A percentile compares a stretch with the other conserved stretches of the same genome.
Evolutionary conservation across 441 rosid species (phyloP).

Genomic region (Euphorbia corollata): DNA sequence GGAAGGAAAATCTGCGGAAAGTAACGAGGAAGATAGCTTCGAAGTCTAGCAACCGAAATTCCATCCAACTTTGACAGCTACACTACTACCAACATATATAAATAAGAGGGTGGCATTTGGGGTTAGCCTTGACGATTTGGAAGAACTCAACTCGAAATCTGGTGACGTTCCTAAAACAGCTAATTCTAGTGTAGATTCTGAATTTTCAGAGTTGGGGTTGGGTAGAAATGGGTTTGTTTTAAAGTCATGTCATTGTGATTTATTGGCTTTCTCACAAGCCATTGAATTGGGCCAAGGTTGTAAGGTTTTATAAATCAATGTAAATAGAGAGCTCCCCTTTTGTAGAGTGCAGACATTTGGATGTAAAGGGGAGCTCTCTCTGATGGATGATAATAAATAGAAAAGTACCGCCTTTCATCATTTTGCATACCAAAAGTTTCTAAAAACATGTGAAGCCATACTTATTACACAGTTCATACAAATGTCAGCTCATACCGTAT

Average conservation of each 20-base stretch:
- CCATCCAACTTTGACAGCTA: background rate
- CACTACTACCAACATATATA: conserved; percentile 15
- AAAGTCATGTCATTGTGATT: conserved; percentile 19
- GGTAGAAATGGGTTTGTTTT: conserved; percentile 16
- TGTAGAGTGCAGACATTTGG: background rate
- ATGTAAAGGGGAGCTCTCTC: conserved; percentile 10
- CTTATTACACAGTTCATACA: no score
- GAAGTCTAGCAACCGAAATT: conserved; percentile 24
- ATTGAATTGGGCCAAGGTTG: conserved; percentile 6
- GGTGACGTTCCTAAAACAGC: conserved; percentile 12
- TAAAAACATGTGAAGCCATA: background rate
- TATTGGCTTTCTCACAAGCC: conserved; percentile 11
- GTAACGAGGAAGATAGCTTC: conserved; percentile 21
- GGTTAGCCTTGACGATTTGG: conserved; percentile 16
- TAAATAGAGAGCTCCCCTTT: conserved; percentile 11
- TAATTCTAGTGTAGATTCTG: conserved; percentile 15
- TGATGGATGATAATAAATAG: conserved; percentile 6
- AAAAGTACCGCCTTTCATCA: conserved; percentile 14
- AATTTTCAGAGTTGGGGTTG: conserved; percentile 12
- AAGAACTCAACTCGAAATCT: conserved; percentile 12
- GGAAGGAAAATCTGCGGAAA: conserved; percentile 40
- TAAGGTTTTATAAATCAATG: background rate
- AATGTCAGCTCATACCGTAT: no score
- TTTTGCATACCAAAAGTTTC: background rate
- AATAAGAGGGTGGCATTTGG: conserved; percentile 26